A percentile compares a stretch with the other conserved stretches of the same genome.
Evolutionary conservation across 2,329 filamentous ascomycete species (phyloP).

Genomic region (Dactylellina drechsleri): DNA sequence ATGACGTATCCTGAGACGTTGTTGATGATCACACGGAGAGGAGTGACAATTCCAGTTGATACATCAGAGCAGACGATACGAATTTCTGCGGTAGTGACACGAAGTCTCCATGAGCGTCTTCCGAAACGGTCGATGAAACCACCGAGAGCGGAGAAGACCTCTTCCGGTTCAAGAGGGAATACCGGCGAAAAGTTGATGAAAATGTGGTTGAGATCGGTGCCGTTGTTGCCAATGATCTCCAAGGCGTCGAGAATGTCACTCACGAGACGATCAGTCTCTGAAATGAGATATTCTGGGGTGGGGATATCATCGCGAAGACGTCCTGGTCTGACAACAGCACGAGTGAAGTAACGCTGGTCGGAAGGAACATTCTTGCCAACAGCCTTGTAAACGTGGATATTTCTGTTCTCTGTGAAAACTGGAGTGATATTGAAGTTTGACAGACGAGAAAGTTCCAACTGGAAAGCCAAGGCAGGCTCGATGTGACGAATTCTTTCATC

Average conservation of each 20-base stretch:
- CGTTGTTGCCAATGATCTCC: constrained; percentile 99
- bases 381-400: constrained; percentile 98
- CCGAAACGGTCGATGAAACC: constrained; percentile 98
- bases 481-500: constrained; percentile 96
- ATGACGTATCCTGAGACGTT: constrained; percentile 99
- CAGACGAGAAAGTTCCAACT: constrained; percentile 92
- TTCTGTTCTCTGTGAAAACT: constrained; percentile 98
- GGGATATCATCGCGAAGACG: constrained; percentile 96
- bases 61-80: constrained; percentile 97
- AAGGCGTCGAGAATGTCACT: constrained; percentile 97
- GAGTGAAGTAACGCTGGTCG: constrained; percentile 98
- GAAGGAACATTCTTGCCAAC: constrained; percentile 93
- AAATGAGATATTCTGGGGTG: constrained; percentile 97
- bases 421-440: constrained; percentile 98
- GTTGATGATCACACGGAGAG: constrained; percentile 93
- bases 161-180: constrained; percentile 87
- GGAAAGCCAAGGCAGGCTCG: constrained; percentile 96
- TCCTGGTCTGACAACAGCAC: constrained; percentile 91
- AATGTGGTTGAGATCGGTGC: constrained; percentile 99
- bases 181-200: constrained; percentile 99
- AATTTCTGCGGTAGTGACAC: constrained; percentile 96
- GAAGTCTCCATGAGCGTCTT: constrained; percentile 91
- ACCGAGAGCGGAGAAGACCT: constrained; percentile 91
- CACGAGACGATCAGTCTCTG: constrained; percentile 94
- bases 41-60: constrained; percentile 82